A percentile compares a stretch with the other conserved stretches of the same genome.
Conservation (phyloP, 202 grass and related monocot species). For the Elaeis oleifera region DNA sequence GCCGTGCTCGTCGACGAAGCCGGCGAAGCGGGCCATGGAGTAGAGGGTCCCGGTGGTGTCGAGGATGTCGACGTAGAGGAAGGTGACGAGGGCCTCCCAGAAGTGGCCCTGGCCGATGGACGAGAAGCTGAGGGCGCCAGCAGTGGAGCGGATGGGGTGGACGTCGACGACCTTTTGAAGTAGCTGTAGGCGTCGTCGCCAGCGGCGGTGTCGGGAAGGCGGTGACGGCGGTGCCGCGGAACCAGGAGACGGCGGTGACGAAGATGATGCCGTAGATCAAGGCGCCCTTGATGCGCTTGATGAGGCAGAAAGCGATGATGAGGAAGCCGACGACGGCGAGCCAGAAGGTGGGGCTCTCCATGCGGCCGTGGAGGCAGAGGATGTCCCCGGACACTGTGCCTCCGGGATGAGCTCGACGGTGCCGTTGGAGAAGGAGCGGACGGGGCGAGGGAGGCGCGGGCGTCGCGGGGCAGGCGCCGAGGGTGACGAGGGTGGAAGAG, state of each 20-base stretch:
- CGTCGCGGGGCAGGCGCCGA: constrained; percentile 61
- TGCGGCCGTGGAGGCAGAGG: constrained; percentile 64
- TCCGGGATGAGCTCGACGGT: constrained; percentile 60
- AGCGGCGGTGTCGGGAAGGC: constrained; percentile 54
- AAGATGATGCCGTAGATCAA: constrained; percentile 94
- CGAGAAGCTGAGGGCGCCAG: constrained; percentile 64
- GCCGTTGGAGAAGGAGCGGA: constrained; percentile 60
- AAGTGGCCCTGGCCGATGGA: constrained; percentile 39
- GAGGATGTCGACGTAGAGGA: constrained; percentile 93
- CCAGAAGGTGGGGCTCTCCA: constrained; percentile 85
- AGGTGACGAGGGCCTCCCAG: constrained; percentile 93
- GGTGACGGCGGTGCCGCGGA: constrained; percentile 64
- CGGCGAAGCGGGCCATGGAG: constrained; percentile 90
- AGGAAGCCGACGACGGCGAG: constrained; percentile 71
- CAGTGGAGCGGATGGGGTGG: constrained; percentile 62
- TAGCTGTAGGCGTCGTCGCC: constrained; percentile 58
- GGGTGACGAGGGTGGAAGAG: constrained; percentile 73
- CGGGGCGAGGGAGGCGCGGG: constrained; percentile 64
- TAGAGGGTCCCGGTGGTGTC: constrained; percentile 89
- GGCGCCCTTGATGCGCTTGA: constrained; percentile 67
- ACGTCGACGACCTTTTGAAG: constrained; percentile 82
- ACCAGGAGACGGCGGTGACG: constrained; percentile 86
- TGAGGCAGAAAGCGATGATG: constrained; percentile 82
- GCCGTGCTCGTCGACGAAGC: constrained; percentile 67
- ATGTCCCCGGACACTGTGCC: constrained; percentile 51